Evolutionary conservation across 768 basidiomycete genomes (phyloP).

Genomic region (Leucocoprinus leucothites): DNA sequence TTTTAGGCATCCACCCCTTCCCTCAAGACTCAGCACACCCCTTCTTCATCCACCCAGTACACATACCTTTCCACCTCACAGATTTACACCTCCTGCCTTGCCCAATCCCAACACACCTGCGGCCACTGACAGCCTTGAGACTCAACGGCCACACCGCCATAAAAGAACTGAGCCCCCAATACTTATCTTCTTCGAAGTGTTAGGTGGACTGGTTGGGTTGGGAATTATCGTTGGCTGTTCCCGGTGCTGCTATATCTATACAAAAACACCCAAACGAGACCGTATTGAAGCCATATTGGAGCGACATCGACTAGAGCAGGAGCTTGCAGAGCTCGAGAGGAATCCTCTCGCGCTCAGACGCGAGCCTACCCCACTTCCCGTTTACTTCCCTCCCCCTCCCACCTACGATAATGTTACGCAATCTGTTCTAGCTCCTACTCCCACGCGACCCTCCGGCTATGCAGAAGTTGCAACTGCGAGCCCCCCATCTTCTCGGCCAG

Average conservation of each 20-base stretch:
- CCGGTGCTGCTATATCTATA: constrained; percentile 43
- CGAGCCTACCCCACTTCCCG: constrained; percentile 43
- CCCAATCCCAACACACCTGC: constrained; percentile 6
- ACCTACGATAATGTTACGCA: constrained; percentile 29
- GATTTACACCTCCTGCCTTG: background rate
- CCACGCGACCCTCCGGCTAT: constrained; percentile 13
- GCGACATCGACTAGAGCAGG: constrained; percentile 45
- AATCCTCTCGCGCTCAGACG: constrained; percentile 27
- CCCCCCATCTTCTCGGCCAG: constrained; percentile 10
- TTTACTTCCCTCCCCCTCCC: constrained; percentile 49
- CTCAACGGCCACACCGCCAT: constrained; percentile 13
- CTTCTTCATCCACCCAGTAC: constrained; percentile 4
- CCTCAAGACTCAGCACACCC: constrained; percentile 9
- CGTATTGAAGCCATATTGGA: constrained; percentile 38
- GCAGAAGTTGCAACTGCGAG: constrained; percentile 13
- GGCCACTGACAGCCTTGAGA: constrained; percentile 10
- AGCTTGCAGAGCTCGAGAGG: constrained; percentile 46
- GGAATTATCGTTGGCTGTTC: constrained; percentile 31
- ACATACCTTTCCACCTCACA: background rate
- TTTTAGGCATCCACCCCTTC: constrained; percentile 3
- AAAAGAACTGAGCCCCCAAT: constrained; percentile 29
- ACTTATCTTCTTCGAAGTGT: constrained; percentile 40
- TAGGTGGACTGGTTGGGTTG: constrained; percentile 39
- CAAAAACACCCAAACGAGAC: constrained; percentile 42
- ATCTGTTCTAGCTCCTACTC: background rate